phyloP scores from a whole-genome alignment of 768 basidiomycete species.

The Trametes sanguinea region DNA sequence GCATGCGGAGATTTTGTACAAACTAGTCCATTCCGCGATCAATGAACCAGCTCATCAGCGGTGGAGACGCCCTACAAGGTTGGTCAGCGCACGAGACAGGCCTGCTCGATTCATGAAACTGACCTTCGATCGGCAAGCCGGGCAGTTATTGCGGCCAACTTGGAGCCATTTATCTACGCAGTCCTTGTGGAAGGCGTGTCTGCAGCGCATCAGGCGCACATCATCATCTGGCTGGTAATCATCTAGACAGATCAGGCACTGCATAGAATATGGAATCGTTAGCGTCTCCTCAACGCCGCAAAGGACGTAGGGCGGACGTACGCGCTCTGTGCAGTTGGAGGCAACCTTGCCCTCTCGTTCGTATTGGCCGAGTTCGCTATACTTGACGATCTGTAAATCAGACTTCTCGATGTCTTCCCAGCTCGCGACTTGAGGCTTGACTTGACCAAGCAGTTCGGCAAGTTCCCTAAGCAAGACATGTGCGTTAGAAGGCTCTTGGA shows the following conservation, averaged over 20 bases:
- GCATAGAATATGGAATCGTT: conserved; percentile 1
- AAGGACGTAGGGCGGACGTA: conserved; percentile 39
- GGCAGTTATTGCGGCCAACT: conserved; percentile 86
- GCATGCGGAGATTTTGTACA: background rate
- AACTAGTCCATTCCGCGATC: background rate
- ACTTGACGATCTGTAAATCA: conserved; percentile 74
- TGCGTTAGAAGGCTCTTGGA: conserved; percentile 1
- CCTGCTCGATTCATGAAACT: conserved; percentile 37
- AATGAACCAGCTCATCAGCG: conserved; percentile 11
- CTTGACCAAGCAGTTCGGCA: conserved; percentile 79
- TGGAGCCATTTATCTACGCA: conserved; percentile 89
- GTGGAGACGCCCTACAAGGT: conserved; percentile 25
- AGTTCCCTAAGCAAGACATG: conserved; percentile 55
- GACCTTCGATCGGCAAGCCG: conserved; percentile 83
- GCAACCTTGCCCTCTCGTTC: conserved; percentile 66
- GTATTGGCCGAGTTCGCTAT: conserved; percentile 42
- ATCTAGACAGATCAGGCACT: conserved; percentile 87
- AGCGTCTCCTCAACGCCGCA: background rate
- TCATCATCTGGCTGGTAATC: conserved; percentile 82
- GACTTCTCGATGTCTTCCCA: conserved; percentile 86
- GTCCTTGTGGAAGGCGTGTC: conserved; percentile 85
- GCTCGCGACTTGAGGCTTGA: conserved; percentile 79
- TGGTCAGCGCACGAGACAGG: conserved; percentile 31
- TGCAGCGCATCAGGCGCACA: conserved; percentile 77
- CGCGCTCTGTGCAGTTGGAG: conserved; percentile 78